phyloP scores from a whole-genome alignment of 345 rosid species.

The Bruguiera parviflora region DNA sequence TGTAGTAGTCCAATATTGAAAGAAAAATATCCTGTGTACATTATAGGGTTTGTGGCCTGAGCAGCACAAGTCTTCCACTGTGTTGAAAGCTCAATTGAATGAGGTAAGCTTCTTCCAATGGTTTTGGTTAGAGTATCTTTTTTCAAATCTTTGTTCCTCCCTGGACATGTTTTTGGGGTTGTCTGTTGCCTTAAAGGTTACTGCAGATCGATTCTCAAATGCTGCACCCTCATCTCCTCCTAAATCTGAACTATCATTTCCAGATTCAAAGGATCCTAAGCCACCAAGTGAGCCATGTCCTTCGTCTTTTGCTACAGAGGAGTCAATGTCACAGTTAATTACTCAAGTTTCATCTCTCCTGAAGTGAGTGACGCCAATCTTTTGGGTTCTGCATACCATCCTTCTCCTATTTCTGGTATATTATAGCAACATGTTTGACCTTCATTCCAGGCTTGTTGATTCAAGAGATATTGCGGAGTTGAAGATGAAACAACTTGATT shows the following conservation, averaged over 20 bases:
- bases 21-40: too few species aligned
- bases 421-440: slow-evolving; percentile 1
- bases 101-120: slow-evolving; percentile 48
- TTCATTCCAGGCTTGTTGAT: slow-evolving; percentile 71
- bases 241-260: slow-evolving; percentile 34
- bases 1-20: too few species aligned
- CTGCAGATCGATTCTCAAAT: slow-evolving; percentile 49
- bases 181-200: slow-evolving; percentile 54
- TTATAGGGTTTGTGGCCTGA: slow-evolving; percentile 40
- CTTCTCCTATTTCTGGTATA: neutral
- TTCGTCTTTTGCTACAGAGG: slow-evolving; percentile 49
- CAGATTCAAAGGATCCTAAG: slow-evolving; percentile 37
- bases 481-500: slow-evolving; percentile 79
- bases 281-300: slow-evolving; percentile 40
- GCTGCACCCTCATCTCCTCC: slow-evolving; percentile 36
- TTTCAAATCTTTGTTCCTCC: slow-evolving; percentile 35
- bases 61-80: slow-evolving; percentile 35
- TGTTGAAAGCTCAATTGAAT: slow-evolving; percentile 59
- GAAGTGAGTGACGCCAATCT: slow-evolving; percentile 44
- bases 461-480: slow-evolving; percentile 84
- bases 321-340: slow-evolving; percentile 68
- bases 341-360: slow-evolving; percentile 73
- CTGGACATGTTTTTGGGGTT: slow-evolving; percentile 46
- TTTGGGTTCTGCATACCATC: neutral
- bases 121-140: slow-evolving; percentile 35